Evolutionary conservation across 1,284 basidiomycete species (phyloP), one percentile per base, ranked within the genome.

Genomic region (Testicularia cyperi): DNA sequence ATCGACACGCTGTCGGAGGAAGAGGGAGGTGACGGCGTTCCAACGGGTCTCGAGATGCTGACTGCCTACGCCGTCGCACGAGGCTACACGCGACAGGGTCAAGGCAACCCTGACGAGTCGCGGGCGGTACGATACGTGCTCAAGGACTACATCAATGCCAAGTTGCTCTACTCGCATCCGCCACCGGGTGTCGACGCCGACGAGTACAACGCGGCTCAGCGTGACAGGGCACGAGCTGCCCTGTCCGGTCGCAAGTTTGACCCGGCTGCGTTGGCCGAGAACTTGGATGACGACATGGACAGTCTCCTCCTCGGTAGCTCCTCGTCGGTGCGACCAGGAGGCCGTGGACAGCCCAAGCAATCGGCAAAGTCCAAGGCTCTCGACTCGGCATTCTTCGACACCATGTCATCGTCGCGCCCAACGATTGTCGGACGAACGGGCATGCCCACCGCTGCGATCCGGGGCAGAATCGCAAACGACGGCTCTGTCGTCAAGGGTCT

Each of bases 131-230:
- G 95, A 49, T 88, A 88, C 73, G 83, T 99, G 43, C 82, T 99
- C 45, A 99, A 99, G 78, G 95, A 99, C 79, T 98, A 96, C 71
- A 91, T 98, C 57, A 92, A 89, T 67, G 95, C 90, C 26, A 91
- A 90, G 68, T 82, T 99, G 0, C 81, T 98, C 7, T 97, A 85
- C 77, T 89, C 88, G 61, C 88, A 94, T 57, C 86, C 83, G 1
- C 78, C 90, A 15, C 92, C 95, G 8, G 79, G 68, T 6, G 31
- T 85, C 5, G 78, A 83, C 8, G 83, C 86, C 12, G 82, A 85
- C 42, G 80, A 81, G 2, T 98, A 94, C 81, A 98, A 98, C 78
- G 76, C 81, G 35, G 81, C 82, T 37, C 87, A 86, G 13, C 84
- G 88, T 40, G 80, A 84, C 37, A 79, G 84, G 22, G 83, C 85